A percentile compares a stretch with the other conserved stretches of the same genome.
These are phyloP conservation scores for Teratosphaeria nubilosa DNA, from an alignment of 2,329 filamentous ascomycete genomes.

Conservation along the genomic window DNA sequence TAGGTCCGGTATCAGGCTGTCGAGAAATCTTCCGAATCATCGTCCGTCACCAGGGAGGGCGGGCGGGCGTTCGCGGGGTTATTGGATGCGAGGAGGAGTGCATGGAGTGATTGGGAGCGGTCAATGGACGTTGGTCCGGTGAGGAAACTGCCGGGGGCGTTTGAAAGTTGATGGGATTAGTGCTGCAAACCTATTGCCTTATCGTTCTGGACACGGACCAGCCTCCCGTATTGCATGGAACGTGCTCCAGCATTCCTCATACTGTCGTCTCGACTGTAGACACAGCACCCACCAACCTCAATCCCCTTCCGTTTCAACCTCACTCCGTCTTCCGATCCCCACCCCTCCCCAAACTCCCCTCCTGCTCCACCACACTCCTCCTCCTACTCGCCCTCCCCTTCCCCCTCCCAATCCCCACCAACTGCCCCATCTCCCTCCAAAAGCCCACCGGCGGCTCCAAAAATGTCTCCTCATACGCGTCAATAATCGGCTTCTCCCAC, in stretches of 20 bases:
- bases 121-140: too few species aligned
- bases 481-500: conserved; percentile 52
- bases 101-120: too few species aligned
- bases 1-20: too few species aligned
- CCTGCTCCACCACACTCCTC: background rate
- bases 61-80: too few species aligned
- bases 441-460: conserved; percentile 41
- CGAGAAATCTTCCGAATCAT: too few species aligned
- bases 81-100: too few species aligned
- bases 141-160: too few species aligned
- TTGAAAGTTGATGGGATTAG: too few species aligned
- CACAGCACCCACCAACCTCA: background rate
- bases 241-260: background rate
- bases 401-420: background rate
- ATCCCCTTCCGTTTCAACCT: background rate
- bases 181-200: too few species aligned
- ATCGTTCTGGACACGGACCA: too few species aligned
- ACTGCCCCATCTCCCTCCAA: conserved; percentile 40
- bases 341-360: background rate
- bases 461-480: conserved; percentile 48
- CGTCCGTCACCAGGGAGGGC: too few species aligned
- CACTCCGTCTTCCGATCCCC: background rate
- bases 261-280: background rate
- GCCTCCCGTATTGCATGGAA: too few species aligned
- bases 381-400: background rate